These are phyloP conservation scores for Candida cerambycidarum DNA, from an alignment of 805 yeast species.

Conservation along the genomic window DNA sequence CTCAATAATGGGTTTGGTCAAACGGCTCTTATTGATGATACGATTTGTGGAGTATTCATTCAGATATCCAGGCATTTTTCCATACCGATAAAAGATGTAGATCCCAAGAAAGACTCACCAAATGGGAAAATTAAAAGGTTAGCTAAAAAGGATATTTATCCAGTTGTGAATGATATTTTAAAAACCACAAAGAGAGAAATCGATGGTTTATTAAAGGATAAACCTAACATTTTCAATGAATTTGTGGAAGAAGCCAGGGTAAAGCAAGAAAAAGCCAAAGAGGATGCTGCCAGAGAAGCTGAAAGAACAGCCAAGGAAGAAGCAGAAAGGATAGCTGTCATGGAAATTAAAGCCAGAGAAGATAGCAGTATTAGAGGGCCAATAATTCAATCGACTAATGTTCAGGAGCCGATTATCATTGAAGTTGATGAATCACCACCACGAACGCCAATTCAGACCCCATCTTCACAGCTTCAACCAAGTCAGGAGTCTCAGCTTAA, in stretches of 20 bases:
- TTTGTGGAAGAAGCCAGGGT: conserved; percentile 12
- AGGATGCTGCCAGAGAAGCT: neutral
- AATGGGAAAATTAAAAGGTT: conserved; percentile 33
- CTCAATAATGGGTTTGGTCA: conserved; percentile 82
- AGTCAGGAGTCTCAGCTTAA: too few relatives aligned
- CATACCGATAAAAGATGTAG: neutral
- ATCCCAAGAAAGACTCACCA: conserved; percentile 23
- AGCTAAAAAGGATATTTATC: conserved; percentile 44
- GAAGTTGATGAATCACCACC: too few relatives aligned
- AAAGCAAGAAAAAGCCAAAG: neutral
- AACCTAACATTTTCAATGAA: conserved; percentile 32
- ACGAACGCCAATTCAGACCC: too few relatives aligned
- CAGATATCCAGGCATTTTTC: conserved; percentile 37
- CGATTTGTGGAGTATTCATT: conserved; percentile 61
- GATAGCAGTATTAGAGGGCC: neutral
- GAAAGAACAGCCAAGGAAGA: neutral
- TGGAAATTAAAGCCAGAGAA: neutral
- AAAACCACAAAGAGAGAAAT: conserved; percentile 27
- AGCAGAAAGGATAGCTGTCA: neutral
- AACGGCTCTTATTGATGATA: conserved; percentile 72
- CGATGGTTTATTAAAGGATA: conserved; percentile 30
- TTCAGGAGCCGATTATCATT: too few relatives aligned
- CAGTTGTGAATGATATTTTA: conserved; percentile 36
- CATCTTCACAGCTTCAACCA: too few relatives aligned
- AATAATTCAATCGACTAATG: too few relatives aligned